phyloP scores from a whole-genome alignment of 176 grass and related monocot genomes.

The Cenchrus purpureus region DNA sequence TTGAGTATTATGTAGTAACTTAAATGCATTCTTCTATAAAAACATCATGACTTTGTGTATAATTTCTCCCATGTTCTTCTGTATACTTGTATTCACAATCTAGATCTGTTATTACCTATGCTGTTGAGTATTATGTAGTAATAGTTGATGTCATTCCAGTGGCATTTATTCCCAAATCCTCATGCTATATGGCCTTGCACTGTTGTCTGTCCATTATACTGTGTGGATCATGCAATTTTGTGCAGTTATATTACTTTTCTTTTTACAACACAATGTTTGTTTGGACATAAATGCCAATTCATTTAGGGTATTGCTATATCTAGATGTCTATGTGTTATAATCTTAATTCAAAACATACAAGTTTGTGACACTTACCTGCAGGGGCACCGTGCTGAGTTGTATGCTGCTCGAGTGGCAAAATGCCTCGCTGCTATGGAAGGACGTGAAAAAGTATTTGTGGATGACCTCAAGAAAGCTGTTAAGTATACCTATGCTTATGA shows the following conservation, averaged over 20 bases:
- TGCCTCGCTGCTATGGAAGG: constrained; percentile 96
- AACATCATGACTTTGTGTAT: neutral
- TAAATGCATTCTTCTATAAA: neutral
- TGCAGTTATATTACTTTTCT: neutral
- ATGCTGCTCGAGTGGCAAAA: constrained; percentile 98
- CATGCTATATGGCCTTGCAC: neutral
- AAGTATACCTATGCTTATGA: constrained; percentile 45
- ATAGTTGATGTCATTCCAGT: neutral
- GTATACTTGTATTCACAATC: neutral
- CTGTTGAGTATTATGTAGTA: neutral
- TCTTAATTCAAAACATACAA: constrained; percentile 29
- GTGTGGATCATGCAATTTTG: neutral
- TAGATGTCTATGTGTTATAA: constrained; percentile 8
- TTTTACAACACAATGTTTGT: neutral
- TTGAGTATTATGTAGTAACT: neutral
- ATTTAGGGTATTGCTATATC: constrained; percentile 10
- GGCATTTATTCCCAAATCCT: constrained; percentile 18
- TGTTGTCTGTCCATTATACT: constrained; percentile 20
- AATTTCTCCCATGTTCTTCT: neutral
- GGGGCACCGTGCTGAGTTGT: constrained; percentile 97
- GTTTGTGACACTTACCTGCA: constrained; percentile 42
- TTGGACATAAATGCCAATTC: constrained; percentile 28
- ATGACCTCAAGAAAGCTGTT: constrained; percentile 99
- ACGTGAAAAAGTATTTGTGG: constrained; percentile 96
- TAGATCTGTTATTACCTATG: constrained; percentile 15